A percentile compares a stretch with the other conserved stretches of the same genome.
phyloP scores from a whole-genome alignment of 768 basidiomycete species.

The Scleroderma citrinum region DNA sequence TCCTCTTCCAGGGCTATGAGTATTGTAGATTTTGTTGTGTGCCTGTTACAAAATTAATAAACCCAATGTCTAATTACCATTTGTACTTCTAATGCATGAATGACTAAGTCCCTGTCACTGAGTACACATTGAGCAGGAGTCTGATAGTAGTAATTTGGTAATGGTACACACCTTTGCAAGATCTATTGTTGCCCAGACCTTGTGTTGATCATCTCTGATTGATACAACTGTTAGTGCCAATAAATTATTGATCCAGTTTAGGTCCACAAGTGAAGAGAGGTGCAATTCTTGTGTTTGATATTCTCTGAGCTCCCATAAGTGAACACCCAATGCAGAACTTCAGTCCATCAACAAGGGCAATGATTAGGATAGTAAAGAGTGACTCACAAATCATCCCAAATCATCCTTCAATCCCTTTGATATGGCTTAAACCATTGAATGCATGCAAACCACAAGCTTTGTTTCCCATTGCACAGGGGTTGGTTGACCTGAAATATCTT shows the following conservation, averaged over 20 bases:
- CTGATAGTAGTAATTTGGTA: background rate
- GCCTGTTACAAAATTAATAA: too few species aligned
- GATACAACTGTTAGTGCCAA: background rate
- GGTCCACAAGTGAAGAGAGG: background rate
- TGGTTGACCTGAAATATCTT: background rate
- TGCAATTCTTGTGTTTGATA: background rate
- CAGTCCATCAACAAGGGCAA: background rate
- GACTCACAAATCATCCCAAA: background rate
- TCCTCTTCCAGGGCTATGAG: too few species aligned
- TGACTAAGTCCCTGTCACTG: background rate
- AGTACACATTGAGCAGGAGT: background rate
- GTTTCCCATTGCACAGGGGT: background rate
- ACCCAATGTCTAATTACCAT: too few species aligned
- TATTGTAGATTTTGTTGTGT: too few species aligned
- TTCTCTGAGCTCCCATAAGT: constrained; percentile 5
- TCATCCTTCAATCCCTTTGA: background rate
- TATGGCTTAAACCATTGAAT: constrained; percentile 3
- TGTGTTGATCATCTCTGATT: background rate
- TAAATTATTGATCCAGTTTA: background rate
- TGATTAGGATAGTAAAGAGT: background rate
- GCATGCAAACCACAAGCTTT: background rate
- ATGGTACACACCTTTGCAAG: background rate
- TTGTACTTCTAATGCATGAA: background rate
- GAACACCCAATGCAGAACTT: constrained; percentile 1
- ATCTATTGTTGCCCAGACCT: constrained; percentile 5